phyloP scores from a whole-genome alignment of 345 rosid genomes.

The Euphorbia peplus region DNA sequence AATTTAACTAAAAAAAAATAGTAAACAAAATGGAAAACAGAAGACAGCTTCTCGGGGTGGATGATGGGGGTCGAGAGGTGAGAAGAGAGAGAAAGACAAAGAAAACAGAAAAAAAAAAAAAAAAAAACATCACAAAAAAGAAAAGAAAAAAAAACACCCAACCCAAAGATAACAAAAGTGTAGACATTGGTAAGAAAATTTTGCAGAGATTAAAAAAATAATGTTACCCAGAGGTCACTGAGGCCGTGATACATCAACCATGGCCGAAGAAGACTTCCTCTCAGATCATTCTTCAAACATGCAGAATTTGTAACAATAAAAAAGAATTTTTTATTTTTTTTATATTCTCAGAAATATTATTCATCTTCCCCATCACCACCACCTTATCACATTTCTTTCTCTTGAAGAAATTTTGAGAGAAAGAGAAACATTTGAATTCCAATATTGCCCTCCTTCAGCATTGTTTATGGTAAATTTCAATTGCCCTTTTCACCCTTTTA shows the following conservation, averaged over 20 bases:
- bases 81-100: constrained; percentile 14
- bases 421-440: background rate
- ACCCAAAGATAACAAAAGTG: too few relatives aligned
- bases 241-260: constrained; percentile 27
- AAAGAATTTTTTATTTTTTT: constrained; percentile 1
- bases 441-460: constrained; percentile 17
- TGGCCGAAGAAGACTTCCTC: constrained; percentile 64
- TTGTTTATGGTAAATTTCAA: constrained; percentile 21
- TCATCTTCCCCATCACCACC: constrained; percentile 9
- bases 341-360: background rate
- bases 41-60: constrained; percentile 22
- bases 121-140: background rate
- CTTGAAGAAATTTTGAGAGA: background rate
- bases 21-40: constrained; percentile 7
- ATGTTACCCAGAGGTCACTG: constrained; percentile 18
- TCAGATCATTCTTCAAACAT: constrained; percentile 63
- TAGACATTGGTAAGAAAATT: constrained; percentile 8
- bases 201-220: constrained; percentile 5
- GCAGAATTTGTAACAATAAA: constrained; percentile 47
- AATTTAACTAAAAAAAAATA: background rate
- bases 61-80: constrained; percentile 19
- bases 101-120: background rate
- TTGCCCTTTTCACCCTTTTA: constrained; percentile 22
- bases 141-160: background rate
- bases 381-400: constrained; percentile 4